Evolutionary conservation across 768 basidiomycete genomes (phyloP), one percentile per base, ranked within the genome.

Genomic region (Boletus vinaceobasis): DNA sequence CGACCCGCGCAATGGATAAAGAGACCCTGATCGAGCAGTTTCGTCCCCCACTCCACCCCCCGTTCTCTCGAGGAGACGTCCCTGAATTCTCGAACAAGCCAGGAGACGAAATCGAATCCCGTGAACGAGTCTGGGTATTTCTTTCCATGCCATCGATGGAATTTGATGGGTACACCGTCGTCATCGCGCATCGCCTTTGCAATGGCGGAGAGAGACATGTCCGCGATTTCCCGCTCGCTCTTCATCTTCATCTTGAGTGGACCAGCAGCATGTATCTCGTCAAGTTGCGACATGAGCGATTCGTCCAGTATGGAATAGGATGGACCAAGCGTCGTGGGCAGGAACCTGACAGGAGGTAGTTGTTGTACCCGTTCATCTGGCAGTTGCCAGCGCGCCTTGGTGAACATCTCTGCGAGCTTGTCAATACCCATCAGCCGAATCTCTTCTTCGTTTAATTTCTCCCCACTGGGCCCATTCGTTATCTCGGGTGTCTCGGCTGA

Each of bases 21-120:
- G 32, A 98, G 70, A 1, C 93, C 93, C 61, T 89, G 85, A 39
- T 92, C 87, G 62, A 84, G 80, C 21, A 98, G 69, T 60, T 79
- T 86, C 31, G 78, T 72, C 6, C 91, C 96, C 82, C 85, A 88
- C 57, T 93, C 89, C 17, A 81, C 73, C 0, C 81, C 96, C 60
- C 93, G 88, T 27, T 87, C 83, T 48, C 91, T 77, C 15, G 87
- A 89, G 1, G 88, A 86, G 7, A 97, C 84, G 66, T 98, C 95
- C 31, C 85, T 82, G 65, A 94, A 98, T 69, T 94, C 90, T 32
- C 90, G 82, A n/a, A 90, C 83, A 19, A 97, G 74, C 95, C 95
- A 98, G 1, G 87, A 87, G 23, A 94, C 89, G 60, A 98, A 85
- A 39, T 93, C 91, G 58, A 83, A 86, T 1, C 95, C 95, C 10